Percentiles rank a stretch among this genome's conserved stretches.
These are phyloP conservation scores for Crithidia expoeki DNA, from an alignment of 208 protist species.

Conservation along the genomic window DNA sequence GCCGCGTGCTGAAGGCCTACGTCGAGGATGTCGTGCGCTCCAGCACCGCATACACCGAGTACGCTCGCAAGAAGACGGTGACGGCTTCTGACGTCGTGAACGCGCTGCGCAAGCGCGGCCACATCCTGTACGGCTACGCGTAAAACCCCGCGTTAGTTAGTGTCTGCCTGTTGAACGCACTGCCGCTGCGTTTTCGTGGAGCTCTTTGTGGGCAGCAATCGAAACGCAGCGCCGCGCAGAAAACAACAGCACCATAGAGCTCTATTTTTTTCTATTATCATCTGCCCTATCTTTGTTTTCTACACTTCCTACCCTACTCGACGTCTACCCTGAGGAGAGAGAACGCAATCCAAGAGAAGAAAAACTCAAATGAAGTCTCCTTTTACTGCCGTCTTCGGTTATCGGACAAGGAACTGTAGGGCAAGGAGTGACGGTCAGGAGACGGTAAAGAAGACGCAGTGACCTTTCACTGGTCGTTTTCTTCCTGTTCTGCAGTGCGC, in stretches of 20 bases:
- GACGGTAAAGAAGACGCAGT: too few relatives aligned
- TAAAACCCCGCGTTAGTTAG: background rate
- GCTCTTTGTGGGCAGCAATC: background rate
- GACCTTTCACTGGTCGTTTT: too few relatives aligned
- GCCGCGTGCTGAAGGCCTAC: conserved; percentile 83
- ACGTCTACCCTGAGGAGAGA: conserved; percentile 16
- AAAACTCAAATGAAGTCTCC: too few relatives aligned
- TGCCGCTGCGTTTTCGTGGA: background rate
- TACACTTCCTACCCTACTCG: conserved; percentile 1
- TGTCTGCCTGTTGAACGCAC: background rate
- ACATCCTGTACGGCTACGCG: conserved; percentile 73
- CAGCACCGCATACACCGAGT: conserved; percentile 85
- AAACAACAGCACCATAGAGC: too few relatives aligned
- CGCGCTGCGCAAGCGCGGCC: conserved; percentile 85
- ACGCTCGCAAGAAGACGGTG: conserved; percentile 74
- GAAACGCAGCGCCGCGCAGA: background rate
- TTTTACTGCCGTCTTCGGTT: too few relatives aligned
- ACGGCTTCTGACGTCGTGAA: conserved; percentile 88
- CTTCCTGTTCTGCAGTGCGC: too few relatives aligned
- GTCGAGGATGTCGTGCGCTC: conserved; percentile 84
- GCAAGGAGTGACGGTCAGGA: too few relatives aligned
- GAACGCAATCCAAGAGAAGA: conserved; percentile 1
- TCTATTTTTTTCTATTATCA: conserved; percentile 4
- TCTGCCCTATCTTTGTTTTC: background rate
- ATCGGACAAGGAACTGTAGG: too few relatives aligned